Conservation (phyloP, 139 green algal species). For the Chlamydomonas incerta region DNA sequence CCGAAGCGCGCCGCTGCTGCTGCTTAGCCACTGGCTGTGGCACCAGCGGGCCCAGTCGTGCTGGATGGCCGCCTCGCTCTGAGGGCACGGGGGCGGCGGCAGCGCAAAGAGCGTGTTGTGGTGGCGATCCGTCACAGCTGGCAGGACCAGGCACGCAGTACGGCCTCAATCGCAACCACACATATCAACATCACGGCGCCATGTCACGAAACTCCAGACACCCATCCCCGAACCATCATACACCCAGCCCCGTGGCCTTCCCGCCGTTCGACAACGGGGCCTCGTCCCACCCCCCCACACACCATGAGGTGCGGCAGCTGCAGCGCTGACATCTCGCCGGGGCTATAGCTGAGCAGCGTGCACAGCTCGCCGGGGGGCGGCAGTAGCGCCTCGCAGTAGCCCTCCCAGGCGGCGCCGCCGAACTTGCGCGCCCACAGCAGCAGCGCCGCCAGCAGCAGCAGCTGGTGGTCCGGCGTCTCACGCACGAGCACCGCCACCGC, state of each 20-base stretch:
- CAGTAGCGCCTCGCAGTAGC: constrained; percentile 28
- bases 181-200: too few species aligned
- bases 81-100: too few species aligned
- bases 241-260: background rate
- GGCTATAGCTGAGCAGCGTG: constrained; percentile 31
- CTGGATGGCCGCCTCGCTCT: constrained; percentile 13
- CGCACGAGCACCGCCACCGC: background rate
- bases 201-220: too few species aligned
- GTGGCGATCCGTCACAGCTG: too few species aligned
- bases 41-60: constrained; percentile 43
- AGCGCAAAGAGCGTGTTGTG: too few species aligned
- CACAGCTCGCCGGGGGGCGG: constrained; percentile 4
- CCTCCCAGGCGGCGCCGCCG: constrained; percentile 12
- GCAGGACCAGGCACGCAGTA: too few species aligned
- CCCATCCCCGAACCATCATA: too few species aligned
- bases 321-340: constrained; percentile 5
- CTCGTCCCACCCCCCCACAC: background rate
- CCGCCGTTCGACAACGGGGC: background rate
- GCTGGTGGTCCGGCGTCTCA: constrained; percentile 1
- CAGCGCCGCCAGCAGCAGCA: constrained; percentile 31
- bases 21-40: constrained; percentile 28
- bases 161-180: too few species aligned
- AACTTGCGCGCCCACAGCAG: constrained; percentile 34
- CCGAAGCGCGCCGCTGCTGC: constrained; percentile 26
- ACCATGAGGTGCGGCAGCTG: constrained; percentile 40